A percentile compares a stretch with the other conserved stretches of the same genome.
Conservation (phyloP, 257 asterid genomes). For the Echium plantagineum region DNA sequence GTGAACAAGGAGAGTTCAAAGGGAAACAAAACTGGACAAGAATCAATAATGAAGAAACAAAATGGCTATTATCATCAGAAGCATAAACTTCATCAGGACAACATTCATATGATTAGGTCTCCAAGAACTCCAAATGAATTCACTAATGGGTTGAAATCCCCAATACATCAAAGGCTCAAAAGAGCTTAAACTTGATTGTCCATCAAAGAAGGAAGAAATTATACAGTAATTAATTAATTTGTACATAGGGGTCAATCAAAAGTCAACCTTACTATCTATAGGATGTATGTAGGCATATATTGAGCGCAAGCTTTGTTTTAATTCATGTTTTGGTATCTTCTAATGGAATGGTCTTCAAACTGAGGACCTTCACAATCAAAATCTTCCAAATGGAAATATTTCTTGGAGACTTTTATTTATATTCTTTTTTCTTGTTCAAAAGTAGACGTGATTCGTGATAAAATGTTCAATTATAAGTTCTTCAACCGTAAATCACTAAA, state of each 20-base stretch:
- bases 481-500: too few species aligned
- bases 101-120: slow-evolving; percentile 8
- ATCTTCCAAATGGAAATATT: too few species aligned
- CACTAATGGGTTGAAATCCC: slow-evolving; percentile 25
- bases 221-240: background rate
- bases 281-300: slow-evolving; percentile 1
- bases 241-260: slow-evolving; percentile 9
- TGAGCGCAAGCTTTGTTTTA: too few species aligned
- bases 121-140: slow-evolving; percentile 29
- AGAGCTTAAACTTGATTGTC: slow-evolving; percentile 12
- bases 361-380: too few species aligned
- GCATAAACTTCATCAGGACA: slow-evolving; percentile 21
- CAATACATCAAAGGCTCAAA: slow-evolving; percentile 15
- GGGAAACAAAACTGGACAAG: slow-evolving; percentile 9
- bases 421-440: too few species aligned
- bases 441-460: too few species aligned
- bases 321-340: too few species aligned
- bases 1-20: slow-evolving; percentile 1
- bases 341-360: too few species aligned
- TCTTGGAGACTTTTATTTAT: too few species aligned
- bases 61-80: slow-evolving; percentile 20
- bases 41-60: slow-evolving; percentile 13
- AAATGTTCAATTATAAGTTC: too few species aligned
- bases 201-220: background rate
- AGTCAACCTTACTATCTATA: background rate